Evolutionary conservation across 305 asterid genomes (phyloP).

Genomic region (Andrographis paniculata): DNA sequence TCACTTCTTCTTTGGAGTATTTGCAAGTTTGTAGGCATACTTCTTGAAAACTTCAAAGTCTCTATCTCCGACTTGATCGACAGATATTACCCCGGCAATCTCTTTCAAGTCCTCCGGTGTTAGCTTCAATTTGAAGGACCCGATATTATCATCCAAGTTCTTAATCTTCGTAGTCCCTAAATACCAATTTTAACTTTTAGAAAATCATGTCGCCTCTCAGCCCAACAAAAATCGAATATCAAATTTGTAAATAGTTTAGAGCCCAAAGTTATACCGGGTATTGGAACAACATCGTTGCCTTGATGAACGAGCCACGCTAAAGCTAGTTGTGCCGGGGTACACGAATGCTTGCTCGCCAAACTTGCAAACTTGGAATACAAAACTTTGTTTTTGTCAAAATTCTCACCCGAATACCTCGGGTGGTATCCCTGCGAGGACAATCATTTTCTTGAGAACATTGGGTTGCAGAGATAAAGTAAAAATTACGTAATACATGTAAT

Average conservation of each 20-base stretch:
- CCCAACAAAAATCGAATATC: not conserved
- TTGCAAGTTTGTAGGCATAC: slow-evolving; percentile 21
- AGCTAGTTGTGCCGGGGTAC: slow-evolving; percentile 46
- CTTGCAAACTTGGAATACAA: slow-evolving; percentile 24
- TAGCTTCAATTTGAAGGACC: slow-evolving; percentile 35
- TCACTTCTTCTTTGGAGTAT: slow-evolving; percentile 22
- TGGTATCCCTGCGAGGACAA: slow-evolving; percentile 26
- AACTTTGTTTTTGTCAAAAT: slow-evolving; percentile 36
- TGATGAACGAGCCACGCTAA: slow-evolving; percentile 50
- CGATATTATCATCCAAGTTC: slow-evolving; percentile 32
- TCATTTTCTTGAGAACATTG: no score
- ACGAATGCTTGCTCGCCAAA: slow-evolving; percentile 34
- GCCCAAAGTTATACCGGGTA: slow-evolving; percentile 30
- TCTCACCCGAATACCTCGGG: slow-evolving; percentile 40
- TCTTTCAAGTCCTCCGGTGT: slow-evolving; percentile 32
- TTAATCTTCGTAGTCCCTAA: slow-evolving; percentile 41
- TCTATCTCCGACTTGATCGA: slow-evolving; percentile 37
- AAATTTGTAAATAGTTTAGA: not conserved
- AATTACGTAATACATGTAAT: no score
- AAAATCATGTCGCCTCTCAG: not conserved
- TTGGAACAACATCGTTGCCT: slow-evolving; percentile 41
- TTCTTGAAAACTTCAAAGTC: slow-evolving; percentile 7
- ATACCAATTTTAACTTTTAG: not conserved
- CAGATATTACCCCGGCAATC: slow-evolving; percentile 29
- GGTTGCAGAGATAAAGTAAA: no score